phyloP scores from a whole-genome alignment of 2,329 filamentous ascomycete species.

The Trichoderma atrobrunneum region DNA sequence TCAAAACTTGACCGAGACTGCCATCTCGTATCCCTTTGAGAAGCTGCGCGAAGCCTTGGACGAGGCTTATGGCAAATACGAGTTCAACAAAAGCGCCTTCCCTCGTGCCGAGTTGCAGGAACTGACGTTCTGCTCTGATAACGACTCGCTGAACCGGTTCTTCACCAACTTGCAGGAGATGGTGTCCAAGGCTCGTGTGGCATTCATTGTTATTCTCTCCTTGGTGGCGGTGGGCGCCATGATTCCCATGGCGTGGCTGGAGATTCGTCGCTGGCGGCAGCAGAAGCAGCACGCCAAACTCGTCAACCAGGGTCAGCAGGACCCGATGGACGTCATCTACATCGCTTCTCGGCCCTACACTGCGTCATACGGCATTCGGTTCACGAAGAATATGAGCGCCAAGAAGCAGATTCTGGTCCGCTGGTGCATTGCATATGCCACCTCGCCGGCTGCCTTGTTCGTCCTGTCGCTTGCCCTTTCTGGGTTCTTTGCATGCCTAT shows the following conservation, averaged over 20 bases:
- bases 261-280: constrained; percentile 72
- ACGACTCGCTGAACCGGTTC: constrained; percentile 77
- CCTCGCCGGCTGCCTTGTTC: constrained; percentile 79
- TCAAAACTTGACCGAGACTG: constrained; percentile 73
- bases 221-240: constrained; percentile 70
- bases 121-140: constrained; percentile 84
- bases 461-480: constrained; percentile 79
- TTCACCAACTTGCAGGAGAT: constrained; percentile 70
- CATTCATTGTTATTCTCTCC: constrained; percentile 73
- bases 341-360: constrained; percentile 80
- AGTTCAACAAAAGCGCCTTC: constrained; percentile 74
- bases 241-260: constrained; percentile 74
- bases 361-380: constrained; percentile 66
- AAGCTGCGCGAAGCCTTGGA: constrained; percentile 73
- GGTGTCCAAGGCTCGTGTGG: constrained; percentile 65
- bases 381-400: constrained; percentile 63
- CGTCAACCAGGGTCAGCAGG: constrained; percentile 63
- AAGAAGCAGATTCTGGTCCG: constrained; percentile 69
- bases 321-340: constrained; percentile 86
- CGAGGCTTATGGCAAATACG: constrained; percentile 66
- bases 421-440: constrained; percentile 86
- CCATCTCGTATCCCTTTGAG: constrained; percentile 77
- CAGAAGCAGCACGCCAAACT: constrained; percentile 69
- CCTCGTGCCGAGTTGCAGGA: constrained; percentile 80
- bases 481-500: constrained; percentile 77